Evolutionary conservation across 164 flowering plant genomes (phyloP).

Genomic region (Nelumbo lutea): DNA sequence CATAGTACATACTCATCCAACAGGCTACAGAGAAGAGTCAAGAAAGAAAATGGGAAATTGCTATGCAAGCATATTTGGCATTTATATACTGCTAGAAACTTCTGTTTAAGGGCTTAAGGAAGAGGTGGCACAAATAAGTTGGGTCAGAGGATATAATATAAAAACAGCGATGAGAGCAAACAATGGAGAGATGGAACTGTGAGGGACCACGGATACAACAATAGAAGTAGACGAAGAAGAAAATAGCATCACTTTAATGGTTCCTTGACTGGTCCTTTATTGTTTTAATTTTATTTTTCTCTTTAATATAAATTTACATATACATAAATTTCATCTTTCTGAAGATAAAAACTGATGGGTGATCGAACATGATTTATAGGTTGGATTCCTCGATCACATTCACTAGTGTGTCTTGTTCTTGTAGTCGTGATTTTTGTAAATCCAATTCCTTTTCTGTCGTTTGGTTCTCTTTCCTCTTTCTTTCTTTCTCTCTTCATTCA

Average conservation of each 20-base stretch:
- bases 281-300: background rate
- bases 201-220: conserved; percentile 9
- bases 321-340: no score
- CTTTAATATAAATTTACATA: background rate
- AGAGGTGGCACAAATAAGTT: background rate
- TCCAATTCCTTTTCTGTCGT: background rate
- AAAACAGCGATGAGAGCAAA: conserved; percentile 3
- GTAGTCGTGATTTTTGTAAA: background rate
- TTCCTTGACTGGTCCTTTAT: background rate
- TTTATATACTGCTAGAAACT: background rate
- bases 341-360: background rate
- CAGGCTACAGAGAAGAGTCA: background rate
- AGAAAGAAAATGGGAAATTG: no score
- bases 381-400: background rate
- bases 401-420: background rate
- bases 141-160: background rate
- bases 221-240: conserved; percentile 5
- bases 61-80: background rate
- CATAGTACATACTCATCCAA: no score
- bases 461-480: background rate
- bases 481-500: background rate
- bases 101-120: no score
- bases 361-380: background rate
- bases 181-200: conserved; percentile 22
- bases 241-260: conserved; percentile 3